Base-by-base conservation (phyloP, 1,284 basidiomycete species). In the Tetrapyrgos nigripes region DNA sequence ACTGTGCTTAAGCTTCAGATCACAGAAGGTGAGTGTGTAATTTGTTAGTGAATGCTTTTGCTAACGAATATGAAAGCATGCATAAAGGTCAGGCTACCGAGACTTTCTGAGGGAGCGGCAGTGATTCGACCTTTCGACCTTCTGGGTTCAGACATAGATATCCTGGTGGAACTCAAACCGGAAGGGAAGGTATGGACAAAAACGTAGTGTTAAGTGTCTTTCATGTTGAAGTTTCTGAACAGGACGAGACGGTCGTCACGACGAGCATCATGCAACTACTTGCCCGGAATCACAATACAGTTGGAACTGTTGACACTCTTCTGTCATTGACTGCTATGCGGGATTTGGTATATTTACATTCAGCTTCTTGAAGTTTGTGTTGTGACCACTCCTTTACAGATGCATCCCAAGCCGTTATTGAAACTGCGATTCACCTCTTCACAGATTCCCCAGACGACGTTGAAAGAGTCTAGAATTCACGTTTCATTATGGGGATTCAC, bases 401-500 rank as follows among this genome's bases (percentile, higher is more conserved):
- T n/a, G n/a, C n/a, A 73, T 24, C 70, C 83, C 13, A 81, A 77
- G 57, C 79, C 88, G 5, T 70, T 91, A 26, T 40, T 95, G 48
- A 87, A 89, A 50, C 69, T 92, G 10, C 81, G 83, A 19, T 87
- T 96, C 66, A 83, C 83, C 3, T 93, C 93, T 0, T 71, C 88
- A 1, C 75, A 83, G 1, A 79, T 92, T 24, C 82, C 87, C 0
- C 86, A 83, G 47, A 87, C 89, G 1, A 81, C 79, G 8, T 83
- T 87, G 23, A 97, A 97, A 73, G 94, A 96, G 72, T 93, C 92
- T 2, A 81, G 83, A 58, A 72, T 98, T 57, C 86, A 85, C 58
- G 56, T 94, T 14, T 82, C 82, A 0, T 66, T 95, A 5, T 83
- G 79, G 58, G 87, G 87, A 21, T 84, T 93, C 61, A 92, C 87